A percentile compares a stretch with the other conserved stretches of the same genome.
Evolutionary conservation across 2,329 filamentous ascomycete genomes (phyloP).

Genomic region (Verticillium albo-atrum): DNA sequence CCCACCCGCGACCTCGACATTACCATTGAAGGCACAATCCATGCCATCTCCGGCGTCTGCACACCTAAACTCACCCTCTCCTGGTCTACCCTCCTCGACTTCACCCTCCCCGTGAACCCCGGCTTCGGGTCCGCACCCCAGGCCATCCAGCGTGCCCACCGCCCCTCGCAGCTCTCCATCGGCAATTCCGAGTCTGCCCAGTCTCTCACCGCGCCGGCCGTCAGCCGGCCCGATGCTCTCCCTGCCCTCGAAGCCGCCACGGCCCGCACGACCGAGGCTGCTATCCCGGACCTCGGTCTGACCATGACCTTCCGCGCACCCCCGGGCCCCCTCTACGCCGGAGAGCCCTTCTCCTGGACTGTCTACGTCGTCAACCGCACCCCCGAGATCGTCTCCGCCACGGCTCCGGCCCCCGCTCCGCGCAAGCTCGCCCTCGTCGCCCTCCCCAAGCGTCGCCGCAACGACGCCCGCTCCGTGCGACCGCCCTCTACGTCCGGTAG

Average conservation of each 20-base stretch:
- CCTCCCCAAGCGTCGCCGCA: constrained; percentile 59
- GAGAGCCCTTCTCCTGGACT: constrained; percentile 66
- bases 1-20: constrained; percentile 52
- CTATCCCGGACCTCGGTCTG: constrained; percentile 60
- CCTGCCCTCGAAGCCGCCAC: constrained; percentile 53
- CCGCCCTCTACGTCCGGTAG: constrained; percentile 49
- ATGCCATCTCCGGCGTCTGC: constrained; percentile 51
- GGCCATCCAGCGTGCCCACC: constrained; percentile 56
- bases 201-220: constrained; percentile 53
- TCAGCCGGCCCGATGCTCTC: constrained; percentile 55
- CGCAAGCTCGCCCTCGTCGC: constrained; percentile 68
- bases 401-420: constrained; percentile 30
- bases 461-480: constrained; percentile 47
- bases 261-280: constrained; percentile 35
- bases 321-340: constrained; percentile 48
- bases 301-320: constrained; percentile 71
- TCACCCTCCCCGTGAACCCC: constrained; percentile 60
- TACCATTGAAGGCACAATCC: constrained; percentile 54
- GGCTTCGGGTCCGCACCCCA: constrained; percentile 54
- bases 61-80: constrained; percentile 58
- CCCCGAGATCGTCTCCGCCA: neutral
- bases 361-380: constrained; percentile 74
- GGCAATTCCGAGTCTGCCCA: constrained; percentile 45
- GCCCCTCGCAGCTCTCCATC: constrained; percentile 61
- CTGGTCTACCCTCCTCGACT: constrained; percentile 67